phyloP scores from a whole-genome alignment of 768 basidiomycete genomes.

The Macrolepiota fuliginosa region DNA sequence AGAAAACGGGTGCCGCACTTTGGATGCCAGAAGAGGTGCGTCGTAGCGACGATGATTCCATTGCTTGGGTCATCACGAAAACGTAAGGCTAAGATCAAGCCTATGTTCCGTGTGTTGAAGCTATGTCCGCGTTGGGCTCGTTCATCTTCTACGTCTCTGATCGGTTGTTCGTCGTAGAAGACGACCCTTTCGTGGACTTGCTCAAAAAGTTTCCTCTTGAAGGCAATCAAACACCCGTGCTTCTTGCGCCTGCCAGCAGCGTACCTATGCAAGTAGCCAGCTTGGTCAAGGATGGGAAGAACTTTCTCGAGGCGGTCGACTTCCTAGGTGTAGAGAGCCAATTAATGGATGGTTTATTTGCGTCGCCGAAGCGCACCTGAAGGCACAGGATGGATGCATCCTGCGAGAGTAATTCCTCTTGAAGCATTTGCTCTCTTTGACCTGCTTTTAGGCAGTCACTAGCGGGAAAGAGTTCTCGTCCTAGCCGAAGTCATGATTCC shows the following conservation, averaged over 20 bases:
- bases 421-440: slow-evolving; percentile 74
- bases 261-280: slow-evolving; percentile 64
- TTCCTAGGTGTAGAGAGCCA: slow-evolving; percentile 50
- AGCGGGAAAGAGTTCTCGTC: slow-evolving; percentile 80
- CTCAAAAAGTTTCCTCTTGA: slow-evolving; percentile 50
- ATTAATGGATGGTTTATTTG: not conserved
- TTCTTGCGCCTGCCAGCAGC: slow-evolving; percentile 72
- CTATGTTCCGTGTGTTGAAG: slow-evolving; percentile 80
- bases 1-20: slow-evolving; percentile 40
- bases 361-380: slow-evolving; percentile 50
- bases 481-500: slow-evolving; percentile 29
- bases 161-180: slow-evolving; percentile 64
- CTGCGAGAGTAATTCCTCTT: slow-evolving; percentile 69
- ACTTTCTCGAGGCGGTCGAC: slow-evolving; percentile 80
- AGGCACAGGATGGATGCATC: slow-evolving; percentile 83
- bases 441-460: slow-evolving; percentile 78
- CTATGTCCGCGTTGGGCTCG: slow-evolving; percentile 48
- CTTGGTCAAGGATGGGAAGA: slow-evolving; percentile 59
- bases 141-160: slow-evolving; percentile 37
- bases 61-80: slow-evolving; percentile 32
- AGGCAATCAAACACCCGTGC: slow-evolving; percentile 86
- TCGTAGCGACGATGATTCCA: slow-evolving; percentile 80
- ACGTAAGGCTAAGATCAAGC: slow-evolving; percentile 65
- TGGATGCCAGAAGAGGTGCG: slow-evolving; percentile 96
- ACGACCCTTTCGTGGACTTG: slow-evolving; percentile 47